Percentiles rank a stretch among this genome's conserved stretches.
phyloP scores from a whole-genome alignment of 192 early-diverging fungal genomes.

The Podila epicladia region DNA sequence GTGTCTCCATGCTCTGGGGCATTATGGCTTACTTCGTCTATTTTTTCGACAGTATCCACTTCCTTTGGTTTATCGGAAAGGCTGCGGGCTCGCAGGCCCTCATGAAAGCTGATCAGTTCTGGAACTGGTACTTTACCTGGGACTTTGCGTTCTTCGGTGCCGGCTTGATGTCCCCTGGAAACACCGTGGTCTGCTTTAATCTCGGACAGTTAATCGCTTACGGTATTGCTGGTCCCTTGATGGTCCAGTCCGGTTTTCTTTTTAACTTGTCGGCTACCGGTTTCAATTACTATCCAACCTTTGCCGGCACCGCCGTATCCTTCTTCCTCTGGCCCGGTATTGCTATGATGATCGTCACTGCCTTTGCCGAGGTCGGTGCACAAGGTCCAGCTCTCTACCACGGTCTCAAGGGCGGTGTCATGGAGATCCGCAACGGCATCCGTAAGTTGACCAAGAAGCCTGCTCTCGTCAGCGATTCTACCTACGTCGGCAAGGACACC shows the following conservation, averaged over 20 bases:
- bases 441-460: constrained; percentile 30
- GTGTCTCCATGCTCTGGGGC: constrained; percentile 54
- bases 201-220: constrained; percentile 62
- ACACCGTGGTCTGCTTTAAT: constrained; percentile 64
- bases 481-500: constrained; percentile 52
- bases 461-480: constrained; percentile 7
- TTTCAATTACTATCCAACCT: constrained; percentile 26
- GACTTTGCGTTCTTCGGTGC: constrained; percentile 72
- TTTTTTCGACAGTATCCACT: constrained; percentile 45
- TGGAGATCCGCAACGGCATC: constrained; percentile 11
- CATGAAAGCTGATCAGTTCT: constrained; percentile 58
- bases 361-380: constrained; percentile 67
- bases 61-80: constrained; percentile 62
- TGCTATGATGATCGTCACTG: constrained; percentile 69
- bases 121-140: constrained; percentile 59
- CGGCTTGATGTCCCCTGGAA: constrained; percentile 67
- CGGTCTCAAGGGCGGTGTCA: constrained; percentile 52
- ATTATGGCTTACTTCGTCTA: constrained; percentile 64
- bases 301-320: constrained; percentile 60
- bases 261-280: constrained; percentile 3
- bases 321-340: constrained; percentile 81
- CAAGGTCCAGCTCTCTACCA: constrained; percentile 55
- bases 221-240: constrained; percentile 68
- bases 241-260: constrained; percentile 54
- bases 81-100: constrained; percentile 47